Evolutionary conservation across 345 rosid species (phyloP), one percentile per base, ranked within the genome.

Genomic region (Heritiera fomes): DNA sequence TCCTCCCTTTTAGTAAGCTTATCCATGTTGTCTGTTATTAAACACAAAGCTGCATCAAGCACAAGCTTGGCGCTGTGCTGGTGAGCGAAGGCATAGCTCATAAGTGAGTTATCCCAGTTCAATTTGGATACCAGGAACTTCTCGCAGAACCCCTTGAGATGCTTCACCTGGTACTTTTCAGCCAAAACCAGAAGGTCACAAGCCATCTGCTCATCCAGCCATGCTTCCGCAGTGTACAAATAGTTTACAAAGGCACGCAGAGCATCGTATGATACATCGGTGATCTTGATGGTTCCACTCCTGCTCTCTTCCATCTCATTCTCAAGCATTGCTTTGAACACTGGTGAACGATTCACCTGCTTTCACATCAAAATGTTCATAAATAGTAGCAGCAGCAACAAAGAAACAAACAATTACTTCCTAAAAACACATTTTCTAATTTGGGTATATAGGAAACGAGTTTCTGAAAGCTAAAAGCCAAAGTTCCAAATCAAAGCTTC

Each of bases 231-330:
- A 59, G 94, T 90, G 88, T 92, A 95, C 56, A 93, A 73, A 75
- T 86, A 93, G 83, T 77, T 86, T 30, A 93, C 86, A 43, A 95
- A 93, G 23, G 89, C 71, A 4, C 87, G 91, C 46, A 93, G 93
- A 5, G 93, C 90, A 14, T 92, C 93, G 7, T 87, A 88, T 12
- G 96, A 87, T 7, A 86, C 90, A 41, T 93, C 94, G 18, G 82
- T 83, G 70, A 95, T 93, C 86, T 87, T 93, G 82, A 92, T 92
- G 9, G 91, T 92, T 38, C 97, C 98, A 23, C 98, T 93, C 20
- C 83, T 86, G 77, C 94, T 92, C 79, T 95, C 98, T 77, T 87
- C 87, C 99, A 89, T 95, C 84, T 92, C 97, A 63, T 92, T 93
- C 84, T 88, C 91, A 10, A 92, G 88, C 98, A 95, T 93, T 12